Conservation (phyloP, 2,329 filamentous ascomycete species). For the Fusarium sulawesiense region DNA sequence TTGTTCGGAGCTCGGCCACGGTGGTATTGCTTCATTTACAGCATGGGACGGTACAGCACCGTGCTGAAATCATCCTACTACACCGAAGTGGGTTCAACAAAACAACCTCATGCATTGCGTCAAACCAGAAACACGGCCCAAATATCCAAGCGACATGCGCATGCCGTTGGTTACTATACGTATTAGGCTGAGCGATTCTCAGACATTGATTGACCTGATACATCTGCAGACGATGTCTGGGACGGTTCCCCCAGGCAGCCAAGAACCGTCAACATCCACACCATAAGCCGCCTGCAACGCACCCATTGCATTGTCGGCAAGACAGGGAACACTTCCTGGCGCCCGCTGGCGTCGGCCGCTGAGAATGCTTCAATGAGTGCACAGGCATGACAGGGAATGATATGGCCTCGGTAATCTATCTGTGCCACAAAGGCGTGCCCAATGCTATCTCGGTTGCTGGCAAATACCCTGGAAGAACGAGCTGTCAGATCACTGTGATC, state of each 20-base stretch:
- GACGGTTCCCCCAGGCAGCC: background rate
- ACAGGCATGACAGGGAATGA: conserved; percentile 9
- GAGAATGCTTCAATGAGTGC: conserved; percentile 25
- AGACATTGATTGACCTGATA: conserved; percentile 3
- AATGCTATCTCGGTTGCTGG: conserved; percentile 22
- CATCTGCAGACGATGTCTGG: conserved; percentile 1
- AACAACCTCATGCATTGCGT: conserved; percentile 1
- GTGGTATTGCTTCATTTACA: conserved; percentile 10
- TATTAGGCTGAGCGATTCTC: background rate
- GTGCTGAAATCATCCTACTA: background rate
- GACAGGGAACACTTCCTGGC: conserved; percentile 13
- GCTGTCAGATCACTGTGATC: conserved; percentile 19
- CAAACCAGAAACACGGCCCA: conserved; percentile 16
- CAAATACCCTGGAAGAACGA: conserved; percentile 8
- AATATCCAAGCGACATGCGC: conserved; percentile 1
- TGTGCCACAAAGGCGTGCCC: conserved; percentile 12
- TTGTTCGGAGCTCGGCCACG: conserved; percentile 9
- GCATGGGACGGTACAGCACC: background rate
- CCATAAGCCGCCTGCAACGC: conserved; percentile 21
- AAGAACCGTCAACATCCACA: conserved; percentile 32
- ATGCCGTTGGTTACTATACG: conserved; percentile 4
- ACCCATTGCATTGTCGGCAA: conserved; percentile 1
- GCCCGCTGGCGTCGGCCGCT: conserved; percentile 38
- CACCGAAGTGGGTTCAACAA: conserved; percentile 22
- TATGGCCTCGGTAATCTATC: conserved; percentile 37